A percentile compares a stretch with the other conserved stretches of the same genome.
These are phyloP conservation scores for Ophiosphaerella korrae DNA, from an alignment of 2,329 filamentous ascomycete genomes.

Conservation along the genomic window DNA sequence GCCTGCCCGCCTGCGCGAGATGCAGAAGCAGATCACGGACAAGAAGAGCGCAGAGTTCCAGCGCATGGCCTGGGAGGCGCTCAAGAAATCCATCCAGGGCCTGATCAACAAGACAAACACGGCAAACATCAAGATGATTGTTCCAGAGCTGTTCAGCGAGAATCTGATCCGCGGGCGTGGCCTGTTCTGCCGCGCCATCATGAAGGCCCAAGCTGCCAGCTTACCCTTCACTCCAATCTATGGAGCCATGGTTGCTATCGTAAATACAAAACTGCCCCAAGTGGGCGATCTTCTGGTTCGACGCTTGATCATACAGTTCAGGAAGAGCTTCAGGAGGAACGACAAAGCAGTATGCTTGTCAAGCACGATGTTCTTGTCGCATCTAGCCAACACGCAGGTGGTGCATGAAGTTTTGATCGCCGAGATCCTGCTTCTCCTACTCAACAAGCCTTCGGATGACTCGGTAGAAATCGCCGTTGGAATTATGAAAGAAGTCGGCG, in stretches of 20 bases:
- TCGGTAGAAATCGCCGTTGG: conserved; percentile 97
- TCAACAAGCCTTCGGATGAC: conserved; percentile 96
- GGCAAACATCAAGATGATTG: conserved; percentile 96
- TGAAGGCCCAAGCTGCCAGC: conserved; percentile 97
- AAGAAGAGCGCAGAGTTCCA: conserved; percentile 97
- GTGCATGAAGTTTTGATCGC: conserved; percentile 91
- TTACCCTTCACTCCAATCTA: conserved; percentile 96
- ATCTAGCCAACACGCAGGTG: conserved; percentile 95
- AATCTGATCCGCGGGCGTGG: conserved; percentile 91
- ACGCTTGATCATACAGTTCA: conserved; percentile 86
- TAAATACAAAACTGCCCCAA: conserved; percentile 95
- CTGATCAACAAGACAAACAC: conserved; percentile 99
- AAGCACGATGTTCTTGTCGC: conserved; percentile 91
- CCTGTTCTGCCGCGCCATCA: conserved; percentile 92
- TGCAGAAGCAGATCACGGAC: conserved; percentile 97
- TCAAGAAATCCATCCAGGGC: conserved; percentile 99
- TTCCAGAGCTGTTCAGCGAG: conserved; percentile 93
- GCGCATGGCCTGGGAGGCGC: conserved; percentile 97
- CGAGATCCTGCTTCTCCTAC: conserved; percentile 86
- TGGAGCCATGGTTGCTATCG: conserved; percentile 91
- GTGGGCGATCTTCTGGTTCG: conserved; percentile 90
- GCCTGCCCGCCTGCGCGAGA: conserved; percentile 83
- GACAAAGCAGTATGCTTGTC: conserved; percentile 95
- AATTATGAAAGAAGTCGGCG: conserved; percentile 88
- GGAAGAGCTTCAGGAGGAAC: conserved; percentile 93